Conservation (phyloP, 768 basidiomycete species). For the Amanita exitialis region DNA sequence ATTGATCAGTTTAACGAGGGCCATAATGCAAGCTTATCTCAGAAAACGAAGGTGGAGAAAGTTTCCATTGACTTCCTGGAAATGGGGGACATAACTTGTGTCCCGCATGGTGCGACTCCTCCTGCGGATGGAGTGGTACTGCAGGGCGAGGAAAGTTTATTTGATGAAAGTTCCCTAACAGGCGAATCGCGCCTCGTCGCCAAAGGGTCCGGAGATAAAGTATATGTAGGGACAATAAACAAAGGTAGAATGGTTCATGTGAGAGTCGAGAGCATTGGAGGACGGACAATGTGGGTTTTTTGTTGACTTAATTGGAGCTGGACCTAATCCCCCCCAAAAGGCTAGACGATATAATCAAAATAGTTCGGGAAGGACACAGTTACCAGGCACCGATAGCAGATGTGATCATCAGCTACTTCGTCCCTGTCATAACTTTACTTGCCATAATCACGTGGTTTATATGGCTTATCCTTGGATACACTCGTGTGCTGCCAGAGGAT, state of each 20-base stretch:
- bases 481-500: slow-evolving; percentile 40
- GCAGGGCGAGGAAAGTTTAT: slow-evolving; percentile 31
- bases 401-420: slow-evolving; percentile 66
- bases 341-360: slow-evolving; percentile 64
- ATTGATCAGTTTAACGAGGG: slow-evolving; percentile 22
- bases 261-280: slow-evolving; percentile 49
- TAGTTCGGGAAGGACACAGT: slow-evolving; percentile 70
- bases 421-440: slow-evolving; percentile 66
- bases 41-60: slow-evolving; percentile 23
- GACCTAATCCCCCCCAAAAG: slow-evolving; percentile 19
- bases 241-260: slow-evolving; percentile 49
- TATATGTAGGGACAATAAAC: slow-evolving; percentile 76
- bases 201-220: slow-evolving; percentile 52
- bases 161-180: slow-evolving; percentile 82
- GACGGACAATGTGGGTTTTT: slow-evolving; percentile 53
- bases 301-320: background rate
- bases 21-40: slow-evolving; percentile 4
- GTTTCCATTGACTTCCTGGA: slow-evolving; percentile 60
- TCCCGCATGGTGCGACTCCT: slow-evolving; percentile 63
- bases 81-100: slow-evolving; percentile 67
- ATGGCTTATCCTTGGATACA: slow-evolving; percentile 59
- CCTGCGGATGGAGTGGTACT: slow-evolving; percentile 68
- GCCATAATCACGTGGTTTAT: slow-evolving; percentile 62
- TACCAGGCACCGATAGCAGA: slow-evolving; percentile 70
- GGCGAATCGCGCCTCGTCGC: slow-evolving; percentile 60